Percentiles rank a stretch among this genome's conserved stretches.
phyloP scores from a whole-genome alignment of 2,329 filamentous ascomycete species.

The Penicillium sp. region DNA sequence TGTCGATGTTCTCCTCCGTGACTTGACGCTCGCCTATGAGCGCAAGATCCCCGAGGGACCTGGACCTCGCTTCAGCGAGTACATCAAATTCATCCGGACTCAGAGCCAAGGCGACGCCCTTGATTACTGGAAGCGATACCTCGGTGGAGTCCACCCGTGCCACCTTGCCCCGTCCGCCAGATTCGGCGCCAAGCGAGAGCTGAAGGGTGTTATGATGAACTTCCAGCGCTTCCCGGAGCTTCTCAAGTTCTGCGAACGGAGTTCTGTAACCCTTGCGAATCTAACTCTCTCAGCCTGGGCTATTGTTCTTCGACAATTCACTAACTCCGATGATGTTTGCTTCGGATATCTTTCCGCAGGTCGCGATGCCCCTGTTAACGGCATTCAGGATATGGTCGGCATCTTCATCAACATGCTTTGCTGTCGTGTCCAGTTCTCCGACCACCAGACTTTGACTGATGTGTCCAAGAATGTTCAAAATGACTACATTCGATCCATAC shows the following conservation, averaged over 20 bases:
- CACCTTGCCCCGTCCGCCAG: conserved; percentile 23
- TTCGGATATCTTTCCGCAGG: conserved; percentile 44
- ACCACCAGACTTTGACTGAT: conserved; percentile 36
- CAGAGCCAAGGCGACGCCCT: conserved; percentile 29
- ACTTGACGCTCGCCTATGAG: conserved; percentile 34
- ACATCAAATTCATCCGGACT: conserved; percentile 35
- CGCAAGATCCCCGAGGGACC: conserved; percentile 24
- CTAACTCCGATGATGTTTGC: conserved; percentile 37
- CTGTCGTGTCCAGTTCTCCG: conserved; percentile 44
- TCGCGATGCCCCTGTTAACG: conserved; percentile 45
- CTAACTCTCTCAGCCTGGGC: conserved; percentile 41
- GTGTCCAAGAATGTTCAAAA: conserved; percentile 45
- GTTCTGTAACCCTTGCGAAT: conserved; percentile 36
- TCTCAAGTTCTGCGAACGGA: conserved; percentile 32
- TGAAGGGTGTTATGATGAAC: conserved; percentile 28
- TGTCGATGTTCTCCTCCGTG: conserved; percentile 32
- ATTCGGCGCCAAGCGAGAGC: conserved; percentile 17
- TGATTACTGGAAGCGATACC: conserved; percentile 36
- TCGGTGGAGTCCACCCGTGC: conserved; percentile 33
- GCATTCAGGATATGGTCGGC: conserved; percentile 48
- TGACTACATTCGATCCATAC: conserved; percentile 47
- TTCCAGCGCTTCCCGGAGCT: conserved; percentile 32
- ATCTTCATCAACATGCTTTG: conserved; percentile 56
- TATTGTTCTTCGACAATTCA: conserved; percentile 35
- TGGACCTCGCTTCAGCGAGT: conserved; percentile 37